Base-by-base conservation (phyloP, 2,329 filamentous ascomycete species). In the Aureobasidium vineae region DNA sequence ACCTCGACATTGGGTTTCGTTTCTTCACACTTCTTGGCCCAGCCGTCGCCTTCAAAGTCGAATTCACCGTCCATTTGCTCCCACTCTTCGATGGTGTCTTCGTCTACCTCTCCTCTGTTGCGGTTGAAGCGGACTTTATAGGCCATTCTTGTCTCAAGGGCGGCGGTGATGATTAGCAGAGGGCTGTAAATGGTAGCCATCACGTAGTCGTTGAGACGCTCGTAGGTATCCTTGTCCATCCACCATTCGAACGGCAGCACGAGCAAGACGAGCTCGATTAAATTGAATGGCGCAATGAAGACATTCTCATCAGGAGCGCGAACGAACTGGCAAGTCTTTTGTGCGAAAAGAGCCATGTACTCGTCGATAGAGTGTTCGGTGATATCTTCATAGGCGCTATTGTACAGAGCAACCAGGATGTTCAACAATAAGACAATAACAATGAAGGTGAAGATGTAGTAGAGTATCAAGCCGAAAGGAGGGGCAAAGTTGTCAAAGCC, bases 221-320 rank as follows among this genome's bases (percentile, higher is more conserved):
- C 89, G 75, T 98, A 99, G 2, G 77, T 77, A 7, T 81, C 73
- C 69, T 86, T 85, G n/a, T 86, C 80, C 82, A 99, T 84, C 95
- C 94, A 99, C 95, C 95, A 99, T 80, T 98, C 95, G 63, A 96
- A 88, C 0, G 91, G 91, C 0, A 96, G 74, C 45, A 90, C 85
- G 3, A 97, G 84, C 68, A 86, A 81, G 68, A 97, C 82, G 21
- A 98, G 88, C 76, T 99, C 95, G 68, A 99, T 85, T 2, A 99
- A 83, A 76, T 99, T 99, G 78, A 99, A 90, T 0, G 95, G 95
- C 0, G 95, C 88, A 73, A 99, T 97, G 79, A 95, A 99, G 65
- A 99, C 95, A 72, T 99, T 99, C 77, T 99, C 95, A 72, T 99
- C 95, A 0, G 95, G 95, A 0, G 95, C 95, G 57, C 95, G 91